A percentile compares a stretch with the other conserved stretches of the same genome.
Conservation (phyloP, 192 early-diverging fungal species). For the Coemansia sp. region DNA sequence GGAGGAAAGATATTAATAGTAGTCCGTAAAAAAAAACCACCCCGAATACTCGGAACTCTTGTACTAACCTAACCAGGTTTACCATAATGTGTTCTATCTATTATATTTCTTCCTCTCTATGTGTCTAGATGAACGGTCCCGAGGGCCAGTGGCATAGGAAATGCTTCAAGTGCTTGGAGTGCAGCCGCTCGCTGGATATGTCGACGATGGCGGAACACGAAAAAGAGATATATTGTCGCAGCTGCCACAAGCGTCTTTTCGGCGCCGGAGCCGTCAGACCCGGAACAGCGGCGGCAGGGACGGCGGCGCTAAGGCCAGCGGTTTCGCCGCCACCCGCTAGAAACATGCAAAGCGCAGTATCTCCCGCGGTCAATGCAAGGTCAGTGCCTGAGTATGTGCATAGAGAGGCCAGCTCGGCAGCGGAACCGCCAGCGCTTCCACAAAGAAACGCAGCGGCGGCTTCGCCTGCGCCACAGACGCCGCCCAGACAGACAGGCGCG, state of each 20-base stretch:
- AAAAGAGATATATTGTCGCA: constrained; percentile 48
- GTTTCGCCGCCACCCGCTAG: neutral
- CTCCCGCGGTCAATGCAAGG: constrained; percentile 11
- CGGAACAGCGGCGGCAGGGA: neutral
- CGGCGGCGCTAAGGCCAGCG: neutral
- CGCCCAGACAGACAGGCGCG: constrained; percentile 5
- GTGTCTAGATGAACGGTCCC: constrained; percentile 43
- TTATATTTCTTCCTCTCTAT: neutral
- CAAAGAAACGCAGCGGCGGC: constrained; percentile 8
- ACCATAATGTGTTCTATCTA: neutral
- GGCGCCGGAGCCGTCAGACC: constrained; percentile 14
- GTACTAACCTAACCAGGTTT: too few species aligned
- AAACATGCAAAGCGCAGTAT: neutral
- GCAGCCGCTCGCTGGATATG: constrained; percentile 27
- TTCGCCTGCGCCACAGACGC: constrained; percentile 13
- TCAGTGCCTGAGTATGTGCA: constrained; percentile 11
- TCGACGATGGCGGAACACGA: constrained; percentile 44
- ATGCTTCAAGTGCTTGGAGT: constrained; percentile 47
- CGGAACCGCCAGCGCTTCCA: constrained; percentile 12
- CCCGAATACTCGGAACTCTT: neutral
- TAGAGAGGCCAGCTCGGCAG: neutral
- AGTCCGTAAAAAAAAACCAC: too few species aligned
- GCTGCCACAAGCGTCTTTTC: constrained; percentile 30
- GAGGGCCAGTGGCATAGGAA: constrained; percentile 49
- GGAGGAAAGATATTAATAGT: too few species aligned